These are phyloP conservation scores for Candida methanosorbosa DNA, from an alignment of 805 yeast species.

Conservation along the genomic window DNA sequence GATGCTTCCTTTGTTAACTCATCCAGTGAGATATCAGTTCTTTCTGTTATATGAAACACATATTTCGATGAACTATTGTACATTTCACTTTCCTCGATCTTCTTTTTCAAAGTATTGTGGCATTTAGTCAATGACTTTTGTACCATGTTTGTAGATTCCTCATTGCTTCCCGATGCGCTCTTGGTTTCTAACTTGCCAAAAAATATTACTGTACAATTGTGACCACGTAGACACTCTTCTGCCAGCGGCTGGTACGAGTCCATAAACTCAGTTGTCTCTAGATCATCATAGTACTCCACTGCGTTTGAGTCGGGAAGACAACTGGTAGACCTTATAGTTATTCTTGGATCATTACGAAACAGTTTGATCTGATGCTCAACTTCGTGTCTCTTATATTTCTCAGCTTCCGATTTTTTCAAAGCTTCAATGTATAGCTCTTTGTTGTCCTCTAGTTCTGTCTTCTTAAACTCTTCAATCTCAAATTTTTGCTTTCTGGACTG, in stretches of 20 bases:
- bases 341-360: constrained; percentile 9
- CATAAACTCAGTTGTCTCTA: background rate
- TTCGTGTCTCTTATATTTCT: constrained; percentile 12
- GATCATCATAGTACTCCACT: too few species aligned
- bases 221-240: background rate
- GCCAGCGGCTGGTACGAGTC: background rate
- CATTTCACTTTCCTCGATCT: too few species aligned
- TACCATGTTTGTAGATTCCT: too few species aligned
- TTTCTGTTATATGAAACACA: too few species aligned
- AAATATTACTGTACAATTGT: background rate
- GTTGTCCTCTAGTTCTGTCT: constrained; percentile 1
- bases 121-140: too few species aligned
- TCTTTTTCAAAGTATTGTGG: too few species aligned
- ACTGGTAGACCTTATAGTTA: constrained; percentile 1
- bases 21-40: too few species aligned
- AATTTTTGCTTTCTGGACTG: constrained; percentile 2
- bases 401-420: constrained; percentile 4
- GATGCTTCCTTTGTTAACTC: too few species aligned
- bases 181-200: background rate
- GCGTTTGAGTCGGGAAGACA: too few species aligned
- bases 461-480: constrained; percentile 5
- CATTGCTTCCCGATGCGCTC: too few species aligned
- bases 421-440: constrained; percentile 1
- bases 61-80: too few species aligned
- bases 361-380: constrained; percentile 15